Conservation (phyloP, 2,329 filamentous ascomycete species). For the Exophiala sp. region DNA sequence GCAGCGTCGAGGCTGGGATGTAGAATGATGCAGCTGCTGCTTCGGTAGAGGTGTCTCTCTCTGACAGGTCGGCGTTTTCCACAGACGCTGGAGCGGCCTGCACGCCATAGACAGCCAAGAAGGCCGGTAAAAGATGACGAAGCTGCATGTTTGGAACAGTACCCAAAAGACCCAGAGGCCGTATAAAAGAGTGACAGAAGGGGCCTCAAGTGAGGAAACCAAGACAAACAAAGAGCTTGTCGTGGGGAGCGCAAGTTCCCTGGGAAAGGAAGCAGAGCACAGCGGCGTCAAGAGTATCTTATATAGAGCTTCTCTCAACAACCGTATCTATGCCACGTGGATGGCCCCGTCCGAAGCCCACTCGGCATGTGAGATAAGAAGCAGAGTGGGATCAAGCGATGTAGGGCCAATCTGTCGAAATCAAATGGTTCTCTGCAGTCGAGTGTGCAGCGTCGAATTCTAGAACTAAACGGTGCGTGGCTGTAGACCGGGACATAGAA, state of each 20-base stretch:
- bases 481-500: not conserved
- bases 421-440: slow-evolving; percentile 2
- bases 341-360: slow-evolving; percentile 4
- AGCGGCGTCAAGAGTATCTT: not conserved
- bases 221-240: slow-evolving; percentile 7
- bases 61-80: slow-evolving; percentile 5
- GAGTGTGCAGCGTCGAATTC: not conserved
- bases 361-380: slow-evolving; percentile 8
- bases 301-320: not conserved
- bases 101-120: slow-evolving; percentile 10
- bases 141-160: slow-evolving; percentile 14
- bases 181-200: slow-evolving; percentile 9
- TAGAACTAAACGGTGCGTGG: slow-evolving; percentile 4
- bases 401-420: not conserved
- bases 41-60: slow-evolving; percentile 8
- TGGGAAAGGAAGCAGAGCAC: not conserved
- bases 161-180: not conserved
- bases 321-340: slow-evolving; percentile 11
- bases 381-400: not conserved
- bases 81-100: slow-evolving; percentile 12
- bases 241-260: slow-evolving; percentile 9
- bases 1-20: slow-evolving; percentile 18
- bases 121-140: slow-evolving; percentile 11
- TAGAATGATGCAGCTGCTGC: slow-evolving; percentile 13
- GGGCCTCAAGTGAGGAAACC: slow-evolving; percentile 7